Conservation (phyloP, 2,329 filamentous ascomycete species). For the Apiospora koreana region DNA sequence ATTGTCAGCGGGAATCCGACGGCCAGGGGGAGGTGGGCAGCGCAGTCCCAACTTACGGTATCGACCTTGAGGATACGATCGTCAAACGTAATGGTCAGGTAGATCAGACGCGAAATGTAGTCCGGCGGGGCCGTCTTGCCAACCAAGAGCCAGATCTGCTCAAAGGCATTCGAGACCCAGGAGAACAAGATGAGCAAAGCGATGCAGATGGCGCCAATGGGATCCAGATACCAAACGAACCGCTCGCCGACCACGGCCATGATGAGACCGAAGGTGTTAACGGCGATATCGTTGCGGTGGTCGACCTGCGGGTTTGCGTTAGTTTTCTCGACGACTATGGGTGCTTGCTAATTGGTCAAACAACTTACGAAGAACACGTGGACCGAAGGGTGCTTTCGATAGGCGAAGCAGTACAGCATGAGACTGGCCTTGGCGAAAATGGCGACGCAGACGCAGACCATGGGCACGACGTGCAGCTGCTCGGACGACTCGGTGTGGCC, state of each 20-base stretch:
- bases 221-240: constrained; percentile 62
- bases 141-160: constrained; percentile 62
- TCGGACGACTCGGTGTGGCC: constrained; percentile 41
- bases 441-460: constrained; percentile 55
- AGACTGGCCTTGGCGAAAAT: constrained; percentile 53
- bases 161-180: constrained; percentile 61
- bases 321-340: not conserved
- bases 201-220: constrained; percentile 61
- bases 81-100: constrained; percentile 56
- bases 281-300: constrained; percentile 57
- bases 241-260: constrained; percentile 56
- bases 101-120: constrained; percentile 57
- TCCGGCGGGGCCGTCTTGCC: constrained; percentile 61
- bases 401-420: constrained; percentile 56
- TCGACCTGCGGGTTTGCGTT: constrained; percentile 39
- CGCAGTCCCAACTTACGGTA: constrained; percentile 37
- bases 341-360: not conserved
- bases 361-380: constrained; percentile 53
- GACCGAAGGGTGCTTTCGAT: constrained; percentile 54
- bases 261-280: constrained; percentile 56
- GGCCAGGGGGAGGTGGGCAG: not conserved
- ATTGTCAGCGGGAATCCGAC: constrained; percentile 3
- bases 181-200: constrained; percentile 62
- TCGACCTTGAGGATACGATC: constrained; percentile 57
- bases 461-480: constrained; percentile 52